Percentiles rank a stretch among this genome's conserved stretches.
phyloP scores from a whole-genome alignment of 1,284 basidiomycete genomes.

The Entoloma clypeatum region DNA sequence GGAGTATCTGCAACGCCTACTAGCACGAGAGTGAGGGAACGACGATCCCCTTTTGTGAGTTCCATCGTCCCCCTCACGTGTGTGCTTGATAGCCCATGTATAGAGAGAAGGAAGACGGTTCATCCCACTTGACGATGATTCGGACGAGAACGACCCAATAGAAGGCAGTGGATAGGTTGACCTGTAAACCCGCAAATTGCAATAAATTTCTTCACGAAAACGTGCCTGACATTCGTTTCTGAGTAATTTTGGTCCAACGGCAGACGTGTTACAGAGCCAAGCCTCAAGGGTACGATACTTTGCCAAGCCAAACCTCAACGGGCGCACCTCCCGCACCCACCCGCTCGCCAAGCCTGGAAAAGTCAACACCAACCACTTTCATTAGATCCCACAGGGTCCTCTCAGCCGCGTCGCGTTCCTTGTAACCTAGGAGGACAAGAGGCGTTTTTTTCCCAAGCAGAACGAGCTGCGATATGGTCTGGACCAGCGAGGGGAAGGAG shows the following conservation, averaged over 20 bases:
- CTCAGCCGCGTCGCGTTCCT: constrained; percentile 75
- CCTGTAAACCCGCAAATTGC: too few relatives aligned
- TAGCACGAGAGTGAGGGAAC: constrained; percentile 23
- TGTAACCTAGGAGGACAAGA: constrained; percentile 72
- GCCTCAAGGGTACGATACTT: constrained; percentile 1
- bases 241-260: too few relatives aligned
- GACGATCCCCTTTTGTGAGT: constrained; percentile 36
- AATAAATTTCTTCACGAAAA: too few relatives aligned
- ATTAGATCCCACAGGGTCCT: constrained; percentile 66
- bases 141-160: constrained; percentile 41
- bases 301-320: constrained; percentile 71
- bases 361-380: constrained; percentile 45
- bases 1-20: not conserved
- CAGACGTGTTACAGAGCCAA: too few relatives aligned
- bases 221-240: too few relatives aligned
- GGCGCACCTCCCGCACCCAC: constrained; percentile 53
- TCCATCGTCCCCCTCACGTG: not conserved
- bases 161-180: too few relatives aligned
- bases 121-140: constrained; percentile 43
- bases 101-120: constrained; percentile 43
- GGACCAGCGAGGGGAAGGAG: constrained; percentile 69
- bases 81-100: constrained; percentile 5
- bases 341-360: constrained; percentile 52
- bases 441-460: constrained; percentile 34
- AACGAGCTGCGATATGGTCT: constrained; percentile 49